phyloP scores from a whole-genome alignment of 176 grass and related monocot species.

The Musa itinerans region DNA sequence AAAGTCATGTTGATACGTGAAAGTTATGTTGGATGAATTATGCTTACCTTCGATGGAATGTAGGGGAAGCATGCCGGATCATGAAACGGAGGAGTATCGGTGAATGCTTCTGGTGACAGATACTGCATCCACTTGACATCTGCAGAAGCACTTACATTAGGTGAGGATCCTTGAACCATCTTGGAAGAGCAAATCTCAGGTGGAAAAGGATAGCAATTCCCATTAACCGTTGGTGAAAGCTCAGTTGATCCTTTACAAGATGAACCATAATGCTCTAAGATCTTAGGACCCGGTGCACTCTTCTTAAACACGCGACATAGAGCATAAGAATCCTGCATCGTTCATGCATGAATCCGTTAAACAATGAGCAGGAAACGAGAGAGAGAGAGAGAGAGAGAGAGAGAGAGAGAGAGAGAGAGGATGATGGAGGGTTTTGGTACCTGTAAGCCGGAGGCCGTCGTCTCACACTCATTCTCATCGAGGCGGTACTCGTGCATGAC shows the following conservation, averaged over 20 bases:
- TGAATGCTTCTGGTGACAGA: constrained; percentile 1
- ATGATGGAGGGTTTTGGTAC: background rate
- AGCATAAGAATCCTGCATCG: background rate
- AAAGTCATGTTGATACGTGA: too few relatives aligned
- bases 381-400: too few relatives aligned
- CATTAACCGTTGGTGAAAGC: too few relatives aligned
- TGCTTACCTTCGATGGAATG: background rate
- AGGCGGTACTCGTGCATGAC: constrained; percentile 14
- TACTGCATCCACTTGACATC: constrained; percentile 7
- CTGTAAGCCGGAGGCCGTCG: background rate
- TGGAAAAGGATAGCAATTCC: too few relatives aligned
- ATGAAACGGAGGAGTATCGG: background rate
- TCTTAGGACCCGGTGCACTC: background rate
- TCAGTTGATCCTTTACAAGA: too few relatives aligned
- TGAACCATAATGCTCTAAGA: background rate
- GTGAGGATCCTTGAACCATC: background rate
- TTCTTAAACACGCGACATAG: constrained; percentile 1
- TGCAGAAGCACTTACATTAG: background rate
- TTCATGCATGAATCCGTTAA: background rate
- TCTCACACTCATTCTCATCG: background rate
- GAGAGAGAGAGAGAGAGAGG: too few relatives aligned
- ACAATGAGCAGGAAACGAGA: too few relatives aligned
- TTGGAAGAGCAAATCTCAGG: background rate
- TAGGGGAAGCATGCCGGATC: background rate
- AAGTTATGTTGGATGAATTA: background rate